Base-by-base conservation (phyloP, 192 early-diverging fungal genomes). In the Cladochytrium replicatum region DNA sequence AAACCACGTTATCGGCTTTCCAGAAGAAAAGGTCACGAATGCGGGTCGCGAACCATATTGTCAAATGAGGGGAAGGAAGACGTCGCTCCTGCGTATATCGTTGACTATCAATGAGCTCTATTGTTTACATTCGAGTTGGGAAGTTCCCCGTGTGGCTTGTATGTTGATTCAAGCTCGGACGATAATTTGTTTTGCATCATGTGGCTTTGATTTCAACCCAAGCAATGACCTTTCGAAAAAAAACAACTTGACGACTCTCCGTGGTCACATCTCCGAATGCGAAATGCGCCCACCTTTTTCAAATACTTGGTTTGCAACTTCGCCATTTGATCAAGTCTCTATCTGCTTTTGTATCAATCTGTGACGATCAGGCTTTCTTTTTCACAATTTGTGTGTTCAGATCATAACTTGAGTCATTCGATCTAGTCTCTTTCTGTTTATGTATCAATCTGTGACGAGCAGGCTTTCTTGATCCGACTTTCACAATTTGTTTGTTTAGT, bases 21-120 rank as follows among this genome's bases (percentile, higher is more conserved):
- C 86, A 60, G 93, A 86, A 2, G 72, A 88, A 49, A 73, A 91
- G 1, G 88, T 85, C 5, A 92, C 91, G 44, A 92, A 89, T 2
- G 17, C 83, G 69, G 39, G 75, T 13, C 47, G 34, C 6, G 60
- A 71, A 28, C 50, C 71, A 22, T 55, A 54, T 5, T 61, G 58
- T 22, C 43, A 46, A 17, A 41, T 7, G 11, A 43, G 22, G 17
- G 64, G 66, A 1, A 61, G 64, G 68, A 53, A 17, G 52, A 65
- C 29, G 25, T 93, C 43, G 72, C 69, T 72, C 55, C 50, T 46
- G 29, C 4, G 29, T 28, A 50, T 72, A 82, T 38, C 81, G 78
- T 75, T 74, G 67, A 57, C 68, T 3, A 77, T 68, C 0, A 75
- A 84, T 34, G 80, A 85, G 24, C 60, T 83, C 46, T 48, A 68